These are phyloP conservation scores for Metschnikowia cerradonensis DNA, from an alignment of 805 yeast species.

Conservation along the genomic window DNA sequence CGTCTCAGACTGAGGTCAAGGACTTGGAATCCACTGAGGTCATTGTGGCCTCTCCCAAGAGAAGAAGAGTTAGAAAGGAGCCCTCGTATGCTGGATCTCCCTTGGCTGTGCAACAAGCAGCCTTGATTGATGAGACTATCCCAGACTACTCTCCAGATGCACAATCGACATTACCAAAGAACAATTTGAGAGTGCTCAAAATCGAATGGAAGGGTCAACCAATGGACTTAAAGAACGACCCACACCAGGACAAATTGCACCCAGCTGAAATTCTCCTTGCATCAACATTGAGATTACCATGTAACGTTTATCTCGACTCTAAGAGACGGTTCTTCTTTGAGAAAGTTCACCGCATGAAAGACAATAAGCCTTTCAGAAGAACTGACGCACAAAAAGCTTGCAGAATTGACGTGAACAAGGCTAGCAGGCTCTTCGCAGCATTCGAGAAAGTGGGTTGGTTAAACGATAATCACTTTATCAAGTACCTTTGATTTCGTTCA, in stretches of 20 bases:
- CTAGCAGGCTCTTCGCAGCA: slow-evolving; percentile 84
- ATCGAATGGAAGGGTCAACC: slow-evolving; percentile 99
- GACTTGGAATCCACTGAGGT: slow-evolving; percentile 13
- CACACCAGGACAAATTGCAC: slow-evolving; percentile 67
- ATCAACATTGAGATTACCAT: slow-evolving; percentile 83
- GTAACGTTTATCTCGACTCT: slow-evolving; percentile 68
- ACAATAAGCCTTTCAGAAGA: slow-evolving; percentile 80
- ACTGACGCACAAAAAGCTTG: slow-evolving; percentile 98
- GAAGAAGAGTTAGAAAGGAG: slow-evolving; percentile 37
- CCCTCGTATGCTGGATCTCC: slow-evolving; percentile 30
- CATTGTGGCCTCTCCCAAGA: slow-evolving; percentile 27
- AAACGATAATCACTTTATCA: slow-evolving; percentile 60
- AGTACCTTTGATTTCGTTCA: slow-evolving; percentile 13
- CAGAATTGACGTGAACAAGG: slow-evolving; percentile 94
- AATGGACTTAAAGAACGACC: slow-evolving; percentile 82
- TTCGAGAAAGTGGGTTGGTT: slow-evolving; percentile 92
- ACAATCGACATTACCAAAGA: slow-evolving; percentile 54
- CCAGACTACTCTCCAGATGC: slow-evolving; percentile 82
- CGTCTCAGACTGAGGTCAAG: slow-evolving; percentile 5
- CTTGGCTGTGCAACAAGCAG: slow-evolving; percentile 41
- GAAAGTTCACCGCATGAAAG: slow-evolving; percentile 71
- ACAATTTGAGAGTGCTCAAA: slow-evolving; percentile 63
- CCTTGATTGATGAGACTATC: slow-evolving; percentile 62
- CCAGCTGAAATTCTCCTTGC: slow-evolving; percentile 90
- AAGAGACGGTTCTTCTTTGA: slow-evolving; percentile 80